Base-by-base conservation (phyloP, 306 rosid genomes). In the Alnus rubra region DNA sequence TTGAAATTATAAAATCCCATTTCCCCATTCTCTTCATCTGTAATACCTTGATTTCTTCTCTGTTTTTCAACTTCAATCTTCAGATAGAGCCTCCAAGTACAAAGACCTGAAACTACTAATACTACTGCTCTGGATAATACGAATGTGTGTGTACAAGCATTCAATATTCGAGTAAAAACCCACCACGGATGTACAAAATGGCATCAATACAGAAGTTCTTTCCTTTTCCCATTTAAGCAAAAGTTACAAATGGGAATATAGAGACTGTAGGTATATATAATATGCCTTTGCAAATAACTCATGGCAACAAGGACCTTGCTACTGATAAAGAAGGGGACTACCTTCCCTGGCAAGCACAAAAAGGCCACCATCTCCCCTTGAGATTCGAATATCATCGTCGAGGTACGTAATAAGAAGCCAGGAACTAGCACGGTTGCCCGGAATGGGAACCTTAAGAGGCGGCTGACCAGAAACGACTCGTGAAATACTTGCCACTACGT, bases 341-440 rank as follows among this genome's bases (percentile, higher is more conserved):
- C 98, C 98, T 82, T 92, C 97, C 80, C 83, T 91, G 16, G 92
- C 97, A 69, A 95, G 96, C 78, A 95, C 82, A 79, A 95, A 95
- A 63, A 95, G 88, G 81, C 98, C 98, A 3, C 98, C 98, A 74
- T 95, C 98, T 3, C 98, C 98, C 84, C 90, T 92, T 12, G 98
- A 92, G 87, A 94, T 92, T 76, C 98, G 85, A 12, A 94, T 82
- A 84, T 92, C 98, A 73, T 80, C 42, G 52, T 95, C 98, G 70
- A 95, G 98, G 79, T 87, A 95, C 2, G 99, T 88, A 74, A 82
- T 90, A 59, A 95, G 82, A 71, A 95, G 98, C 99, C 99, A 95
- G 3, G 98, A 95, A 67, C 84, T 84, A 45, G 89, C 87, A 89
- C 94, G 88, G 73, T 91, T 96, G 3, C 99, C 97, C 3, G 98